These are phyloP conservation scores for Fusarium haematococcum DNA, from an alignment of 2,329 filamentous ascomycete genomes.

Conservation along the genomic window DNA sequence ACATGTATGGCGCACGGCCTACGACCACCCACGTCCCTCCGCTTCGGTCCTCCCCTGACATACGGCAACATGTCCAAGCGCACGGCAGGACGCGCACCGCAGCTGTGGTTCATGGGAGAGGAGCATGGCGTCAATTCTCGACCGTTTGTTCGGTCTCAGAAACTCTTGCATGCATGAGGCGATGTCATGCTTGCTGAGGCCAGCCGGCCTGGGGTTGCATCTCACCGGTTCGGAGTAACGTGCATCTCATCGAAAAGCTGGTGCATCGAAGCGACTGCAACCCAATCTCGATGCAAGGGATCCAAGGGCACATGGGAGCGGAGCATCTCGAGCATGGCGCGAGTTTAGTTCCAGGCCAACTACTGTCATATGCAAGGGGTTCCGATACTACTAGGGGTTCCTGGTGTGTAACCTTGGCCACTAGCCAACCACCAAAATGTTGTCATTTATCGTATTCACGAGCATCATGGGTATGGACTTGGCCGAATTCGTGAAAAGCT, in stretches of 20 bases:
- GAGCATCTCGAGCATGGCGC: not conserved
- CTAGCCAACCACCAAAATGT: not conserved
- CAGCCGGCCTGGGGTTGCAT: slow-evolving; percentile 16
- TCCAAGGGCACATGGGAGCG: not conserved
- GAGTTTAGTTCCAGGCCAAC: not conserved
- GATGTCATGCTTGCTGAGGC: slow-evolving; percentile 4
- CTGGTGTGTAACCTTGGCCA: slow-evolving; percentile 15
- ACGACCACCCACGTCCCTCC: slow-evolving; percentile 1
- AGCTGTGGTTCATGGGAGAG: slow-evolving; percentile 18
- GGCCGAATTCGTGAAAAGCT: slow-evolving; percentile 19
- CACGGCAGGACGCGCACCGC: slow-evolving; percentile 24
- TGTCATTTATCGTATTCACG: slow-evolving; percentile 4
- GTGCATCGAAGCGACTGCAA: slow-evolving; percentile 27
- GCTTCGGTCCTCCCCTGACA: slow-evolving; percentile 1
- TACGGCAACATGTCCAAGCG: slow-evolving; percentile 10
- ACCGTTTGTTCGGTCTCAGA: slow-evolving; percentile 7
- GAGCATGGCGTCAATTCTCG: not conserved
- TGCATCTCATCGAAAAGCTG: slow-evolving; percentile 24
- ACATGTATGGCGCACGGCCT: slow-evolving; percentile 29
- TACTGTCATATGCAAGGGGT: slow-evolving; percentile 33
- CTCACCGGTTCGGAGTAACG: slow-evolving; percentile 26
- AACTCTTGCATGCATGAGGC: slow-evolving; percentile 13
- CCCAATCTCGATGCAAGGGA: slow-evolving; percentile 30
- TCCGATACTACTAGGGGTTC: slow-evolving; percentile 14
- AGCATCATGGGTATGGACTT: slow-evolving; percentile 12